A percentile compares a stretch with the other conserved stretches of the same genome.
Evolutionary conservation across 2,329 filamentous ascomycete species (phyloP).

Genomic region (Curvularia spicifera): DNA sequence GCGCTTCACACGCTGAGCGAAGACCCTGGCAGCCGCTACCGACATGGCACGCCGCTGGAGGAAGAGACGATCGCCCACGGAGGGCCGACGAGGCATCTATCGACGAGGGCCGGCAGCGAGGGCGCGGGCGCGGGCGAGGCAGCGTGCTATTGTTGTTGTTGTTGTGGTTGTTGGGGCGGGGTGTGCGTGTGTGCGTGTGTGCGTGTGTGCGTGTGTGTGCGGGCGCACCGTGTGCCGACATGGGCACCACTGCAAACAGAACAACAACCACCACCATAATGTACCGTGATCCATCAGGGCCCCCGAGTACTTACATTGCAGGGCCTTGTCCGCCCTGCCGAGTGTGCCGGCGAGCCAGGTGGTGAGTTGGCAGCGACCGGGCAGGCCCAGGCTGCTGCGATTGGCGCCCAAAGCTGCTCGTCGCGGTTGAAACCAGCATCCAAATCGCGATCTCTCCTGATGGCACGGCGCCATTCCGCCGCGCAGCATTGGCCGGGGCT

Average conservation of each 20-base stretch:
- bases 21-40: conserved; percentile 8
- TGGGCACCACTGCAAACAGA: background rate
- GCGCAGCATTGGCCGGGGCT: conserved; percentile 16
- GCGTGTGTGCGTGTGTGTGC: background rate
- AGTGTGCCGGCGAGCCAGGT: conserved; percentile 5
- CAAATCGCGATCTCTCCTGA: conserved; percentile 22
- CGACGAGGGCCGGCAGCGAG: too few species aligned
- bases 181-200: background rate
- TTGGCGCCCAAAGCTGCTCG: conserved; percentile 19
- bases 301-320: too few species aligned
- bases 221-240: background rate
- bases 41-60: too few species aligned
- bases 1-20: conserved; percentile 8
- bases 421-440: conserved; percentile 8
- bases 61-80: too few species aligned
- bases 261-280: background rate
- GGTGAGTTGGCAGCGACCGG: background rate
- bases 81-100: too few species aligned
- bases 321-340: background rate
- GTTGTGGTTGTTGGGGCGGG: background rate
- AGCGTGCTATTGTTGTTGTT: background rate
- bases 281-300: too few species aligned
- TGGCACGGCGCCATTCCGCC: conserved; percentile 21
- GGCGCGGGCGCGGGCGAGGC: background rate
- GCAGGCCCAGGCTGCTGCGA: conserved; percentile 7